Evolutionary conservation across 140 eudicot species (phyloP), one percentile per base, ranked within the genome.

Genomic region (Anethum foeniculum): DNA sequence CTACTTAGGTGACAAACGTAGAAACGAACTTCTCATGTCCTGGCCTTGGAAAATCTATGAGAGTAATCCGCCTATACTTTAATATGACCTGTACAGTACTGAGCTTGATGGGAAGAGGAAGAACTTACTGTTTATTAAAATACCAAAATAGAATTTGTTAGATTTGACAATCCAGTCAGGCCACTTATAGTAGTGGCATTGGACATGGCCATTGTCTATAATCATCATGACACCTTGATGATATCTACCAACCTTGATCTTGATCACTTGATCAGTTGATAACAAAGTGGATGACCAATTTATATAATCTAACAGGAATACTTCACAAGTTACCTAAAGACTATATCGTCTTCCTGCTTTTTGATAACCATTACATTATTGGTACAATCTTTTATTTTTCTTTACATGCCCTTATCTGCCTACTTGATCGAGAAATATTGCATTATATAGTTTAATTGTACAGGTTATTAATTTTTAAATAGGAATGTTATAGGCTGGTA

Each of bases 241-340:
- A 73, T 10, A 43, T 39, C 7, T 36, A 28, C 49, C 28, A 23
- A 41, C n/a, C 8, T 19, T 8, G 27, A 41, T 21, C 41, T 23
- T 72, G 19, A 38, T 71, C 51, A 39, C 18, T 71, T 34, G 77
- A 38, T 71, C 76, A 71, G 30, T 71, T 34, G 76, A n/a, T 72
- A 18, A 72, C 30, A 41, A 72, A 21, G 11, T 43, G 32, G 15
- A 21, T 21, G 52, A 21, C 19, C 32, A 2, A 19, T 27, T 19
- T 7, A 21, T 21, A 39, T 38, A 16, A 38, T 71, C 51, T 38
- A 23, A 52, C 7, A 43, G 56, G 2, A 8, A 3, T 25, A 12
- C 7, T 23, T 23, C n/a, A 73, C 25, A 1, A 73, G 10, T 73
- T 43, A 73, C 28, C 16, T 10, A 47, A 25, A 43, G 77, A 43